Evolutionary conservation across 2,329 filamentous ascomycete genomes (phyloP), one percentile per base, ranked within the genome.

Genomic region (Ilyonectria mors-panacis): DNA sequence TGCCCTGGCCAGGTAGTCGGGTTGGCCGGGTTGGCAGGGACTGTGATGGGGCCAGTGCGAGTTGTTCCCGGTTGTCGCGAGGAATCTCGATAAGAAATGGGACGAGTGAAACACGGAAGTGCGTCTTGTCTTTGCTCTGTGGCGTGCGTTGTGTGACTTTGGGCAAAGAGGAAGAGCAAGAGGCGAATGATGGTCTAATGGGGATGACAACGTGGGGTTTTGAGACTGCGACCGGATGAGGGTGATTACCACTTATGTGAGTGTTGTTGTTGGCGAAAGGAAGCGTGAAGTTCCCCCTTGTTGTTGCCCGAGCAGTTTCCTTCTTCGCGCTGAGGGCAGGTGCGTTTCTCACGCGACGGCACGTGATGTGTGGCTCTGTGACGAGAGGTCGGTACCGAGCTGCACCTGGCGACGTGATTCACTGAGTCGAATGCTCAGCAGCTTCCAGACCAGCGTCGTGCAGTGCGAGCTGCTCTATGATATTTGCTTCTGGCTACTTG

Each of bases 121-220:
- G 53, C 23, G 53, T 50, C 26, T 50, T 42, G 44, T 63, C 44
- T 56, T 42, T 63, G n/a, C n/a, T 9, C 33, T 7, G 28, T 51
- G n/a, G 48, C 10, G 51, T 23, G 42, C 28, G 42, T 47, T 47
- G 17, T 44, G 39, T 37, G 53, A 10, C 17, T 35, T 47, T 42
- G n/a, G 30, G 12, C 1, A 21, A 13, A 33, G 12, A 19, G 30
- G 9, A 53, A 35, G 30, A 9, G 13, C n/a, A 39, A 28, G 42
- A 19, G 33, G 35, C 19, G 28, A 19, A n/a, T 21, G 44, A 50
- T 23, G 23, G 37, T 3, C 21, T 35, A 12, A 21, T 50, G n/a
- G 35, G 13, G 42, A 53, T 17, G n/a, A 15, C 6, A 19, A 15
- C 28, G 19, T 5, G 19, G 35, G 17, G 50, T 15, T 33, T 23